These are phyloP conservation scores for Mortierella sp. DNA, from an alignment of 371 early-diverging fungal species.

Conservation along the genomic window DNA sequence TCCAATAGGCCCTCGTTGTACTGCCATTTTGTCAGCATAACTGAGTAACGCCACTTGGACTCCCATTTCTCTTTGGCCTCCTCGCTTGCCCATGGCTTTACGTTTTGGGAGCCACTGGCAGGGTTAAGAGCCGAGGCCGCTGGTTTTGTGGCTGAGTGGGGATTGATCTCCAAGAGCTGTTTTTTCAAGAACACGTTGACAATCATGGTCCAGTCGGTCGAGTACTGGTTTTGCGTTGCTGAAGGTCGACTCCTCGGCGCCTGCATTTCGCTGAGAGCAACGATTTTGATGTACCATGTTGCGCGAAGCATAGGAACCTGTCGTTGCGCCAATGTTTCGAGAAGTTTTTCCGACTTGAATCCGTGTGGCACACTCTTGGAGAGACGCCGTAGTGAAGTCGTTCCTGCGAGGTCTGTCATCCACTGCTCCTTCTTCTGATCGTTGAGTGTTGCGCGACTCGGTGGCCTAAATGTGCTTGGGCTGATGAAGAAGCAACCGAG, in stretches of 20 bases:
- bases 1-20: conserved; percentile 80
- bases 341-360: conserved; percentile 73
- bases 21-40: conserved; percentile 75
- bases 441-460: conserved; percentile 63
- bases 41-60: conserved; percentile 70
- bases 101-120: conserved; percentile 48
- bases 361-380: conserved; percentile 71
- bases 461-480: conserved; percentile 66
- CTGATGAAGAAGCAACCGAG: conserved; percentile 31
- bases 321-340: conserved; percentile 68
- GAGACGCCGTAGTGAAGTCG: conserved; percentile 67
- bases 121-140: conserved; percentile 47
- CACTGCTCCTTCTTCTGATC: conserved; percentile 70
- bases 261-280: conserved; percentile 59
- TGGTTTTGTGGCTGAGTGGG: conserved; percentile 26
- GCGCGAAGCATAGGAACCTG: conserved; percentile 79
- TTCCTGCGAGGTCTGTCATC: conserved; percentile 68
- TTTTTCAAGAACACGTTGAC: conserved; percentile 55
- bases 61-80: conserved; percentile 68
- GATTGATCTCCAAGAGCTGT: conserved; percentile 61
- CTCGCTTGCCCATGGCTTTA: conserved; percentile 63
- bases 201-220: conserved; percentile 46
- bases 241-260: conserved; percentile 41
- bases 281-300: conserved; percentile 80
- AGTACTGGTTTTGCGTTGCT: conserved; percentile 34